Evolutionary conservation across 2,329 filamentous ascomycete species (phyloP).

Genomic region (Xylaria sp.): DNA sequence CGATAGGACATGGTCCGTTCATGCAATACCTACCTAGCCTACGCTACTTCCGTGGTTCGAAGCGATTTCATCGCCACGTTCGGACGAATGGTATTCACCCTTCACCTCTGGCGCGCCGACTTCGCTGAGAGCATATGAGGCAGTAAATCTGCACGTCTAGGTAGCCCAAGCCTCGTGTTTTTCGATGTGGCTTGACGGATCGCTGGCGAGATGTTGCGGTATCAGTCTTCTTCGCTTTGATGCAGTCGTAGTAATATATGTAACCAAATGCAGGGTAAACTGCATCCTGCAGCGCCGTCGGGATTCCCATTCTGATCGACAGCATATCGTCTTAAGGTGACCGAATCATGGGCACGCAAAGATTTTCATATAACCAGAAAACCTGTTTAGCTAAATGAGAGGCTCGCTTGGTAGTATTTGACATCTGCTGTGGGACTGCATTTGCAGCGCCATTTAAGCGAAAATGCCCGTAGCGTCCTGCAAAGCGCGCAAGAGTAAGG

Average conservation of each 20-base stretch:
- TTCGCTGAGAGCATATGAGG: constrained; percentile 17
- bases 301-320: background rate
- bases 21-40: constrained; percentile 24
- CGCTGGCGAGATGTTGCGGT: background rate
- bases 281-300: constrained; percentile 6
- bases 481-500: background rate
- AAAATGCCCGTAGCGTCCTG: constrained; percentile 4
- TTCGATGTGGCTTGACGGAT: constrained; percentile 2
- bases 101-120: constrained; percentile 15
- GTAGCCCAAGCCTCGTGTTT: constrained; percentile 20
- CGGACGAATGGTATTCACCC: constrained; percentile 27
- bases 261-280: background rate
- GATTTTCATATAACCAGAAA: constrained; percentile 2
- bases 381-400: constrained; percentile 10
- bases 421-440: constrained; percentile 6
- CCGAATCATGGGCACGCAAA: constrained; percentile 2
- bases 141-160: constrained; percentile 13
- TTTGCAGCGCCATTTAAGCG: constrained; percentile 10
- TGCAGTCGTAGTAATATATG: background rate
- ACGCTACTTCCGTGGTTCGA: constrained; percentile 13
- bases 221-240: background rate
- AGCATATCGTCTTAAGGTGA: background rate
- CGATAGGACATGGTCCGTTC: constrained; percentile 24
- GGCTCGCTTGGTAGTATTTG: constrained; percentile 2
- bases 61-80: constrained; percentile 26